Conservation (phyloP, 2,329 filamentous ascomycete genomes). For the Pseudocercospora pini-densiflorae region DNA sequence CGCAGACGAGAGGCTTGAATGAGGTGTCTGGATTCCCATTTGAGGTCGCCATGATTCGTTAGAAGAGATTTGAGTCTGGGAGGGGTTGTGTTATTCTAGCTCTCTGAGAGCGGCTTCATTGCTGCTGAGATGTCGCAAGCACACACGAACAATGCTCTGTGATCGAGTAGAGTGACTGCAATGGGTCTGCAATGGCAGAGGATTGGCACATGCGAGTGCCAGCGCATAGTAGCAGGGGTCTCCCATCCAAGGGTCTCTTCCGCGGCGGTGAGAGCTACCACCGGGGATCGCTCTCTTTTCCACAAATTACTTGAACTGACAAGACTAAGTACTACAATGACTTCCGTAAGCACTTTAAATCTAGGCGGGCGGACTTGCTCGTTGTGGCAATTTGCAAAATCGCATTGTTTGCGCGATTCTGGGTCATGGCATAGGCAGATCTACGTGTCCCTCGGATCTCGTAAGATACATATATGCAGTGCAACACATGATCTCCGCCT, state of each 20-base stretch:
- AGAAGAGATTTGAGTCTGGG: not conserved
- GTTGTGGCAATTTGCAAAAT: not conserved
- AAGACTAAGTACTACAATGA: not conserved
- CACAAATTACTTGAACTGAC: not conserved
- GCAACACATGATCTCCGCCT: constrained; percentile 5
- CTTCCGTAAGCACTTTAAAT: not conserved
- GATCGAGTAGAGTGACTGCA: not conserved
- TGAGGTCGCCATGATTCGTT: constrained; percentile 1
- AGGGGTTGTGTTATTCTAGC: not conserved
- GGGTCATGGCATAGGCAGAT: not conserved
- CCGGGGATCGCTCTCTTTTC: not conserved
- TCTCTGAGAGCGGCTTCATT: not conserved
- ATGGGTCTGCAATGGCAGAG: not conserved
- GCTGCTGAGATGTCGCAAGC: not conserved
- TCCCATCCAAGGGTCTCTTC: not conserved
- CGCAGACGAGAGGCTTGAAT: constrained; percentile 55
- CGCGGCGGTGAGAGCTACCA: constrained; percentile 1
- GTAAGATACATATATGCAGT: constrained; percentile 4
- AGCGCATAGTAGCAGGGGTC: not conserved
- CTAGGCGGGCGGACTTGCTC: not conserved
- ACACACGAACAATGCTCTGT: not conserved
- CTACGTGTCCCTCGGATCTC: constrained; percentile 12
- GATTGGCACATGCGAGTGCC: constrained; percentile 1
- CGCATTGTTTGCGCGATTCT: not conserved
- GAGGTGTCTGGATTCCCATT: constrained; percentile 17